Base-by-base conservation (phyloP, 2,329 filamentous ascomycete genomes). In the Fusarium albosuccineum region DNA sequence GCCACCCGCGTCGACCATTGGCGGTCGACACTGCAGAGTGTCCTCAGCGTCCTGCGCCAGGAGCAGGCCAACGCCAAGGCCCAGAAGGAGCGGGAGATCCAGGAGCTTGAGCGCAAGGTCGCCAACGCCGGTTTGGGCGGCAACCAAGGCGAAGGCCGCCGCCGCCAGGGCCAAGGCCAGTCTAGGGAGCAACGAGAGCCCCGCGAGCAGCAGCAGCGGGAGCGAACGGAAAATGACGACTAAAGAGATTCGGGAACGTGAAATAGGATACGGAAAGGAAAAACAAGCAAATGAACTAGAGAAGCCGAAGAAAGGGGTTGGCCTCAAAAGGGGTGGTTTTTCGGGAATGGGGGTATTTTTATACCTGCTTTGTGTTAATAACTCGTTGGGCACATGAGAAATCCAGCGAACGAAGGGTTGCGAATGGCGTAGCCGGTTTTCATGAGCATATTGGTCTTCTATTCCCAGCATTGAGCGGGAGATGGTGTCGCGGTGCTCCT, bases 1-100 rank as follows among this genome's bases (percentile, higher is more conserved):
- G 92, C 93, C 64, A 93, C 92, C 67, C 88, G 95, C 66, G 84
- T 99, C 74, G 94, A 97, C 82, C 92, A 94, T 79, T 98, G 95
- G 95, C 90, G 92, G 79, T 86, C 88, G 73, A 95, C 92, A 73
- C 84, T 98, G 74, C 87, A 89, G 76, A 89, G 88, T 70, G 94
- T 99, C 16, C 83, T 97, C 71, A 83, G 85, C 57, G 92, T 96
- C 45, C 87, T 98, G 70, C 88, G 90, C 75, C 85, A 88, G 77
- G 93, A 97, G 84, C 91, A 97, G 85, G 86, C 90, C 81, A 91
- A 92, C 74, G 94, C 91, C 71, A 86, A 91, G 73, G 83, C 88
- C 55, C 89, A 92, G 79, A 90, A 89, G 82, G 93, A 97, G 83
- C 90, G 90, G 71, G 93, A 93, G 81, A 80, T 86, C 69, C 89